Conservation (phyloP, 805 yeast genomes). For the Starmerella cellae region DNA sequence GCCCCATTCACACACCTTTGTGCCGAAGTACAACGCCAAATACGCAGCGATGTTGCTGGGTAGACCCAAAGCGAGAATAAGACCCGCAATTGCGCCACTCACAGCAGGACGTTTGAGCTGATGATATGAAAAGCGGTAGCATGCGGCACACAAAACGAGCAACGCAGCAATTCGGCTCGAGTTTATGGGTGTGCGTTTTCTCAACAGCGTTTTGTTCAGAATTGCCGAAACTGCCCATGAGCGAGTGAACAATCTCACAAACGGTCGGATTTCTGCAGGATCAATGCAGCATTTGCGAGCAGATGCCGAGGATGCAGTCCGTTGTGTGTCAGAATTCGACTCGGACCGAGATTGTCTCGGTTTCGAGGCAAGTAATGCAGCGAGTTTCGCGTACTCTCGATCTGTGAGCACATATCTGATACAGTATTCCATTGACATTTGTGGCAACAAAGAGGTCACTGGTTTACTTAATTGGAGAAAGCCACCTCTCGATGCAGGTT, state of each 20-base stretch:
- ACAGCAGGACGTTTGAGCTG: not conserved
- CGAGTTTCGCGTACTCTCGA: conserved; percentile 9
- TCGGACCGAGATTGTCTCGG: too few relatives aligned
- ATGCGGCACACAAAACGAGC: conserved; percentile 6
- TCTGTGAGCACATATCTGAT: conserved; percentile 9
- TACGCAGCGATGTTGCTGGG: conserved; percentile 22
- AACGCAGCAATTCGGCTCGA: conserved; percentile 4
- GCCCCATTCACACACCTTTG: conserved; percentile 27
- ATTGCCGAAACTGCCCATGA: conserved; percentile 5
- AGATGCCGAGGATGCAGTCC: not conserved
- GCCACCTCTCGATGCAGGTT: too few relatives aligned
- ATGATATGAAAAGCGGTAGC: conserved; percentile 6
- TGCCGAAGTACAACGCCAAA: conserved; percentile 26
- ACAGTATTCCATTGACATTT: conserved; percentile 8
- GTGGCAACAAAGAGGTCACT: too few relatives aligned
- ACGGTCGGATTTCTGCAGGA: conserved; percentile 4
- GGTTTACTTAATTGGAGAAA: too few relatives aligned
- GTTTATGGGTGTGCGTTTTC: not conserved
- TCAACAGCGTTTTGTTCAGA: not conserved
- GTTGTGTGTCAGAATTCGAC: not conserved
- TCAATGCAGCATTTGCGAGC: not conserved
- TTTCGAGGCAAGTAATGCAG: not conserved
- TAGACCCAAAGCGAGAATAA: conserved; percentile 13
- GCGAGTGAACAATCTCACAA: conserved; percentile 10
- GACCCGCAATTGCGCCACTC: conserved; percentile 13